phyloP scores from a whole-genome alignment of 257 asterid species.

The Solanum ahanhuiri region DNA sequence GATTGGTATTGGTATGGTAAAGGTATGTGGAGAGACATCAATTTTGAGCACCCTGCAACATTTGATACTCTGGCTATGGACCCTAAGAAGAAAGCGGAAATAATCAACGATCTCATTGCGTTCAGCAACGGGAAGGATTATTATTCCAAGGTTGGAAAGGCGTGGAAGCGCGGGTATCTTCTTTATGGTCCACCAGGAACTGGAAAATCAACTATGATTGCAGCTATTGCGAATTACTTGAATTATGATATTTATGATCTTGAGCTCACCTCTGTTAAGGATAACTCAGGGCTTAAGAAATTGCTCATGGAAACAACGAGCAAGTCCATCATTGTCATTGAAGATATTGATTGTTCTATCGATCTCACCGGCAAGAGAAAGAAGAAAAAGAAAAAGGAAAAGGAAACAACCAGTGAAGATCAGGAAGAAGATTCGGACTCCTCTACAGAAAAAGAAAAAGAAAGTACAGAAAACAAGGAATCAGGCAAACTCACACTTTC shows the following conservation, averaged over 20 bases:
- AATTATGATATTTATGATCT: conserved; percentile 2
- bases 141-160: neutral
- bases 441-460: neutral
- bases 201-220: conserved; percentile 1
- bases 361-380: neutral
- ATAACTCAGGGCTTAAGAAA: neutral
- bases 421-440: neutral
- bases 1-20: neutral
- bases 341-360: neutral
- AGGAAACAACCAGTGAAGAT: neutral
- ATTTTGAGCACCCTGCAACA: conserved; percentile 1
- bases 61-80: conserved; percentile 2
- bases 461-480: neutral
- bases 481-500: neutral
- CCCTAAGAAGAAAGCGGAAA: neutral
- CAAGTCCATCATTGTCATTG: neutral
- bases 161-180: conserved; percentile 1
- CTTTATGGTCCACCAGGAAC: conserved; percentile 4
- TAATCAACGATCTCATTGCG: neutral
- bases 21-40: neutral
- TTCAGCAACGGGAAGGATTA: neutral
- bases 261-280: neutral
- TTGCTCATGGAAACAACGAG: neutral
- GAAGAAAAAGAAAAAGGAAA: neutral
- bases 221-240: neutral